Evolutionary conservation across 2,329 filamentous ascomycete species (phyloP).

Genomic region (Sarocladiaceae sp.): DNA sequence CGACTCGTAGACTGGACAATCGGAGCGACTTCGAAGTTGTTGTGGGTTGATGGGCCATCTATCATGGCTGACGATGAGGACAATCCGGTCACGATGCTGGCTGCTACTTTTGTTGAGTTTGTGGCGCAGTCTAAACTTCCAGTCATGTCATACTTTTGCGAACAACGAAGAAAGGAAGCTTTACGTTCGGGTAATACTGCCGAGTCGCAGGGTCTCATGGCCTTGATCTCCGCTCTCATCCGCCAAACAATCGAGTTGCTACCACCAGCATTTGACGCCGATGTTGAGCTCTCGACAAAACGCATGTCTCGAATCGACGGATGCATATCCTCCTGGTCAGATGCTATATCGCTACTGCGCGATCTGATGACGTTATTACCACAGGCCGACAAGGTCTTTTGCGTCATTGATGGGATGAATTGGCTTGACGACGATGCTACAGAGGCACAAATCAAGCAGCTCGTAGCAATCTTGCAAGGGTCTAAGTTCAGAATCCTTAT

Average conservation of each 20-base stretch:
- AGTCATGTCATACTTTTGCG: constrained; percentile 17
- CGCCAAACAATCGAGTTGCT: constrained; percentile 15
- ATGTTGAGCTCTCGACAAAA: background rate
- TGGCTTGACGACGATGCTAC: background rate
- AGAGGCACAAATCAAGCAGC: background rate
- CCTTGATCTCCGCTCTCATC: constrained; percentile 10
- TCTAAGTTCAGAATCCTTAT: background rate
- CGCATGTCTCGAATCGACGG: background rate
- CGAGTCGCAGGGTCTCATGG: constrained; percentile 4
- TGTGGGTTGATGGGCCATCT: constrained; percentile 15
- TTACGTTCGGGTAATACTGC: background rate
- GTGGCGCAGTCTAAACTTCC: background rate
- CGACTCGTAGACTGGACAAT: background rate
- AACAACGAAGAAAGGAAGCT: constrained; percentile 4
- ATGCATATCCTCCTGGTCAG: background rate
- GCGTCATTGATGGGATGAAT: background rate
- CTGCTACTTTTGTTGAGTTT: constrained; percentile 10
- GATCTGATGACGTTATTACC: background rate
- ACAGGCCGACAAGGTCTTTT: background rate
- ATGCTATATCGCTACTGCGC: background rate
- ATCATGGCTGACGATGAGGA: background rate
- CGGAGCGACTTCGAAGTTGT: background rate
- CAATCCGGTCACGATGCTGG: constrained; percentile 13
- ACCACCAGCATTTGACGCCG: constrained; percentile 8
- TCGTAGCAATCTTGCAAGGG: background rate